Conservation (phyloP, 1,284 basidiomycete genomes). For the Naganishia sp. region DNA sequence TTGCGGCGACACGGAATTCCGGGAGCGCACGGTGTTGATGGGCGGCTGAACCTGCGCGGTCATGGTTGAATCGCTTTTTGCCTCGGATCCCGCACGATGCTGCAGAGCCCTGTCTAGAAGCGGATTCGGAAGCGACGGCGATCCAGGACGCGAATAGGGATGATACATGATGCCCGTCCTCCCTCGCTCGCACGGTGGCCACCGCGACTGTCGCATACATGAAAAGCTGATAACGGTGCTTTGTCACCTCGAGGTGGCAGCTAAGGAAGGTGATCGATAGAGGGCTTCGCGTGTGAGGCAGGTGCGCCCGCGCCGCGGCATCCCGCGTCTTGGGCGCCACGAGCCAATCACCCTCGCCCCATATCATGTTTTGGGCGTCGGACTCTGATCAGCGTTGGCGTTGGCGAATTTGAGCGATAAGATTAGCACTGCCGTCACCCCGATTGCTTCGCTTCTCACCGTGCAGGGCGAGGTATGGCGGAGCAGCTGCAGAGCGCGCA, state of each 20-base stretch:
- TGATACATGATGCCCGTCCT: slow-evolving; percentile 16
- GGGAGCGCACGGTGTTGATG: background rate
- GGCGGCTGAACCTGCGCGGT: background rate
- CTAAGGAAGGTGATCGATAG: background rate
- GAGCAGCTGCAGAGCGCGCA: no score
- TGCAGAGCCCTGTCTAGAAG: slow-evolving; percentile 17
- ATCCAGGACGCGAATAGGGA: slow-evolving; percentile 21
- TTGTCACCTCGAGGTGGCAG: background rate
- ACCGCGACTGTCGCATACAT: no score
- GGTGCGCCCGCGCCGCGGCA: background rate
- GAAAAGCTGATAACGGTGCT: background rate
- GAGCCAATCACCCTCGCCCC: no score
- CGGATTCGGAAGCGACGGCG: slow-evolving; percentile 22
- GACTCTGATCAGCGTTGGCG: no score
- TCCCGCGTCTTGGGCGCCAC: no score
- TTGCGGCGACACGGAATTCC: slow-evolving; percentile 5
- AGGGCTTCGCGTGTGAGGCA: background rate
- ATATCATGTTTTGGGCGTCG: no score
- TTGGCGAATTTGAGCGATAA: no score
- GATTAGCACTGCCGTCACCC: no score
- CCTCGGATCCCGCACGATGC: slow-evolving; percentile 20
- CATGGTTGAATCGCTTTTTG: background rate
- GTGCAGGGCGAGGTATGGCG: no score
- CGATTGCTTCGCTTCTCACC: no score
- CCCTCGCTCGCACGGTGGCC: background rate